Conservation (phyloP, 257 asterid genomes). For the Cinchona pubescens region DNA sequence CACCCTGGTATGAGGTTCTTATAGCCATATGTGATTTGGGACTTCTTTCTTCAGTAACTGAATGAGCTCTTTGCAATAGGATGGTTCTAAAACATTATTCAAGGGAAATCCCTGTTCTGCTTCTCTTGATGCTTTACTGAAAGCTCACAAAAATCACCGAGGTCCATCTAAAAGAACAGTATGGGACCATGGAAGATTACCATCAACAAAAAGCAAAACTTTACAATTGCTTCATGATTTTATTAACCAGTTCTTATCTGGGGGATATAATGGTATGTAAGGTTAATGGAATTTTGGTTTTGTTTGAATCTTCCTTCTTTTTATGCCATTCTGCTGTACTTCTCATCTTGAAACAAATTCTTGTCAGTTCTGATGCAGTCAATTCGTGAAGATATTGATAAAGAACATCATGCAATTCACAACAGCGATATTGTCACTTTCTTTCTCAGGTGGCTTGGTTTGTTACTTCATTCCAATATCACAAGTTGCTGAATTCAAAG, state of each 20-base stretch:
- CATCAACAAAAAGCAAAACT: slow-evolving; percentile 52
- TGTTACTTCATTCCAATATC: slow-evolving; percentile 77
- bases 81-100: slow-evolving; percentile 85
- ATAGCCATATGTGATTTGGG: slow-evolving; percentile 7
- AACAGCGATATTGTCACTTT: slow-evolving; percentile 63
- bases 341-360: slow-evolving; percentile 24
- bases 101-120: slow-evolving; percentile 81
- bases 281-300: slow-evolving; percentile 14
- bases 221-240: slow-evolving; percentile 59
- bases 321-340: slow-evolving; percentile 18
- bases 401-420: slow-evolving; percentile 72
- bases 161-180: slow-evolving; percentile 66
- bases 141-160: slow-evolving; percentile 58
- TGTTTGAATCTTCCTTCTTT: slow-evolving; percentile 4
- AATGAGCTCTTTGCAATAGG: slow-evolving; percentile 43
- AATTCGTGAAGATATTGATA: slow-evolving; percentile 75
- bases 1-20: slow-evolving; percentile 57
- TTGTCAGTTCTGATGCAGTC: slow-evolving; percentile 76
- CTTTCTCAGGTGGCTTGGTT: slow-evolving; percentile 78
- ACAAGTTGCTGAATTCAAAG: slow-evolving; percentile 55
- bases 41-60: slow-evolving; percentile 12
- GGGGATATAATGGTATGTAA: slow-evolving; percentile 79
- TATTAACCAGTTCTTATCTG: slow-evolving; percentile 64
- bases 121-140: slow-evolving; percentile 53
- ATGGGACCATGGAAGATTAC: slow-evolving; percentile 69